Conservation (phyloP, 192 early-diverging fungal species). For the Coemansia sp. region DNA sequence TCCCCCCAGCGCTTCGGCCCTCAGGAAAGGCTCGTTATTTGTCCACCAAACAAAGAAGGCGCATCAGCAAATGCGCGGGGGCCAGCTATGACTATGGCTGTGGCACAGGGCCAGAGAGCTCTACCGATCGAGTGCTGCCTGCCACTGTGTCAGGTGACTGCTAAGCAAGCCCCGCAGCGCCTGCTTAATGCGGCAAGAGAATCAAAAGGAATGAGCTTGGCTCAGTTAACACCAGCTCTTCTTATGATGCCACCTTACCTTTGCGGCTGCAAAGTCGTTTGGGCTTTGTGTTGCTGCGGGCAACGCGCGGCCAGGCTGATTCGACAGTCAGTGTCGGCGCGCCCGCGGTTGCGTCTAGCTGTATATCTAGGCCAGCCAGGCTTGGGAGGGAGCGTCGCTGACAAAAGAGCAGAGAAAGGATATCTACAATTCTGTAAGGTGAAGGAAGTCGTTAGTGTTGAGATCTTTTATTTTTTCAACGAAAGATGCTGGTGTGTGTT, state of each 20-base stretch:
- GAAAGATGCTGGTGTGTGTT: neutral
- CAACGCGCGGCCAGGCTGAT: neutral
- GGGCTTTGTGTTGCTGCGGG: neutral
- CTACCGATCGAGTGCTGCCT: neutral
- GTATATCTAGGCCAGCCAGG: neutral
- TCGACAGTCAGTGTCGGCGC: slow-evolving; percentile 3
- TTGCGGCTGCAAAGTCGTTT: neutral
- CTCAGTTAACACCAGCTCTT: neutral
- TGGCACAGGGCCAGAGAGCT: neutral
- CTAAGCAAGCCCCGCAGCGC: neutral
- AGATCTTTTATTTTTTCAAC: neutral
- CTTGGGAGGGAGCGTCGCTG: neutral
- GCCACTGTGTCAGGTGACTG: neutral
- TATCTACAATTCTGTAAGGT: neutral
- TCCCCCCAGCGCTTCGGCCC: neutral
- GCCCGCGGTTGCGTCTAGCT: neutral
- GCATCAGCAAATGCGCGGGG: neutral
- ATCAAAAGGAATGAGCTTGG: neutral
- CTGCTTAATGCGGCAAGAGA: neutral
- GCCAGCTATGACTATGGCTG: neutral
- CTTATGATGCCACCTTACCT: neutral
- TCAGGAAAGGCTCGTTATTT: neutral
- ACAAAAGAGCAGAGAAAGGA: neutral
- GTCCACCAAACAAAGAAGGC: slow-evolving; percentile 6
- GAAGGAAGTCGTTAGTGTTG: neutral